Evolutionary conservation across 1,284 basidiomycete genomes (phyloP), one percentile per base, ranked within the genome.

Genomic region (Apiotrichum laibachii): DNA sequence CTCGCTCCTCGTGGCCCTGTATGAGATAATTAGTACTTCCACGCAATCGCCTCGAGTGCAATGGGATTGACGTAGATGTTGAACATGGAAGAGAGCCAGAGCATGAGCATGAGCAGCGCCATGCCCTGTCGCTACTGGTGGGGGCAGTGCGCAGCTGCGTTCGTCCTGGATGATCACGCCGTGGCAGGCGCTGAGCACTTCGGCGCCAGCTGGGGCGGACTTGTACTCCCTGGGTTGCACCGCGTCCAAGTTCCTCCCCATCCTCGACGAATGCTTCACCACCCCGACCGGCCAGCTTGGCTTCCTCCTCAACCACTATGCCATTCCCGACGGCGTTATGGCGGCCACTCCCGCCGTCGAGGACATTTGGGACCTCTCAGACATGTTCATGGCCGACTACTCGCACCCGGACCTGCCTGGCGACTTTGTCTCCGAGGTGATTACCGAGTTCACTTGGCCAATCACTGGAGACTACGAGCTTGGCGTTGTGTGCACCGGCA

Each of bases 61-160:
- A n/a, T n/a, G n/a, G n/a, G n/a, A n/a, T n/a, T n/a, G n/a, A n/a
- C n/a, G n/a, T n/a, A n/a, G n/a, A n/a, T n/a, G n/a, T n/a, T n/a
- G n/a, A n/a, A n/a, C n/a, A n/a, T n/a, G n/a, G n/a, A n/a, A n/a
- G n/a, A n/a, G n/a, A n/a, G n/a, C n/a, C n/a, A n/a, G n/a, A n/a
- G n/a, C n/a, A n/a, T n/a, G n/a, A n/a, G n/a, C n/a, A n/a, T n/a
- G n/a, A n/a, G n/a, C n/a, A n/a, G n/a, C n/a, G n/a, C n/a, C n/a
- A n/a, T n/a, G n/a, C n/a, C n/a, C 80, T 0, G 79, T 82, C 61
- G 79, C 81, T 31, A 82, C 82, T 16, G 84, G 84, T 31, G 85
- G 84, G 39, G 84, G 84, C 9, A 82, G 81, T 31, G 84, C 83
- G 12, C 70, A 76, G 6, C 76, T 85, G 22, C 68, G 78, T 39